Evolutionary conservation across 202 grass and related monocot genomes (phyloP).

Genomic region (Hordeum pubiflorum): DNA sequence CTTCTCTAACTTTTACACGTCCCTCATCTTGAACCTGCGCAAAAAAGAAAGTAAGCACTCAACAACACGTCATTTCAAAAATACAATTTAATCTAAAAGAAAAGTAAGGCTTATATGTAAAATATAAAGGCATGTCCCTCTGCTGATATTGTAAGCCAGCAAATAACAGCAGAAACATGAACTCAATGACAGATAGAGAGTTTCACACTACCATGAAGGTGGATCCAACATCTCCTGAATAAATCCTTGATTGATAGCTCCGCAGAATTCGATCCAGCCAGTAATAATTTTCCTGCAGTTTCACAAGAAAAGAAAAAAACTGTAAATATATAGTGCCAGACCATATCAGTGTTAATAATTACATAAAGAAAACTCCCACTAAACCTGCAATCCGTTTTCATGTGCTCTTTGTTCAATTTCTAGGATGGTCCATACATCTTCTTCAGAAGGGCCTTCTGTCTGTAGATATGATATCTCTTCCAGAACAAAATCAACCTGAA

Average conservation of each 20-base stretch:
- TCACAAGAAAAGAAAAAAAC: slow-evolving; percentile 4
- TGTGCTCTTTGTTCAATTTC: slow-evolving; percentile 98
- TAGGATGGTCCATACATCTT: slow-evolving; percentile 77
- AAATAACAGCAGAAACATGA: slow-evolving; percentile 1
- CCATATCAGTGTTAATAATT: slow-evolving; percentile 1
- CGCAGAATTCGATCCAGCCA: slow-evolving; percentile 92
- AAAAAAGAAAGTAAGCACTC: slow-evolving; percentile 7
- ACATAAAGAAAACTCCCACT: slow-evolving; percentile 16
- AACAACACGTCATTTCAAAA: slow-evolving; percentile 4
- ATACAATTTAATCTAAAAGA: background rate
- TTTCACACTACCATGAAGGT: slow-evolving; percentile 67
- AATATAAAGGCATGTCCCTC: background rate
- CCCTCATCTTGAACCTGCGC: slow-evolving; percentile 85
- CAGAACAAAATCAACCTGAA: slow-evolving; percentile 83
- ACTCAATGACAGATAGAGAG: background rate
- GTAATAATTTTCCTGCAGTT: slow-evolving; percentile 90
- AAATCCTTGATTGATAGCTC: slow-evolving; percentile 94
- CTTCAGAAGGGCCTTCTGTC: slow-evolving; percentile 70
- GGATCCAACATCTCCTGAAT: slow-evolving; percentile 70
- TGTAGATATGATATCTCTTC: slow-evolving; percentile 92
- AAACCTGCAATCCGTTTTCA: slow-evolving; percentile 98
- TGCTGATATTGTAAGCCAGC: background rate
- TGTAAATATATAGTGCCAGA: background rate
- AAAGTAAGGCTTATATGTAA: background rate
- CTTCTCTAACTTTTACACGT: slow-evolving; percentile 73